phyloP scores from a whole-genome alignment of 805 yeast species.

The Kurtzmaniella cleridarum region DNA sequence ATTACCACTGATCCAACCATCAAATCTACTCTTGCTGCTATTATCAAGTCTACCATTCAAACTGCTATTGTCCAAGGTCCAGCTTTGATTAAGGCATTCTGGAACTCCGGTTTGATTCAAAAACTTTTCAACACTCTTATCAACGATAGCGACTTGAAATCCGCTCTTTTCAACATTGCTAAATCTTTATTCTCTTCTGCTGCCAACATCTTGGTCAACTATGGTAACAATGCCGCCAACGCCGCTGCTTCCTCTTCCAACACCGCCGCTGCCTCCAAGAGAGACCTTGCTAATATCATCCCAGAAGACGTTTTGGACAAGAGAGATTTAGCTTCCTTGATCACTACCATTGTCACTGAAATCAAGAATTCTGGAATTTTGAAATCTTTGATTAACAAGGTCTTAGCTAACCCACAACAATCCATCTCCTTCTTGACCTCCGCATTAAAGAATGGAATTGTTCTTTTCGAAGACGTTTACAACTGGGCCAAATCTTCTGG shows the following conservation, averaged over 20 bases:
- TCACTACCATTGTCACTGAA: constrained; percentile 21
- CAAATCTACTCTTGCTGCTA: constrained; percentile 17
- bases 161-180: constrained; percentile 28
- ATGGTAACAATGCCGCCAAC: constrained; percentile 9
- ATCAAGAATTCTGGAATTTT: constrained; percentile 33
- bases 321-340: constrained; percentile 29
- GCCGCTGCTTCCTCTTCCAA: constrained; percentile 12
- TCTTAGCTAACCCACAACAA: constrained; percentile 31
- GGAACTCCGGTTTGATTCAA: constrained; percentile 35
- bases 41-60: constrained; percentile 26
- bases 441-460: constrained; percentile 29
- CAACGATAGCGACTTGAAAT: constrained; percentile 28
- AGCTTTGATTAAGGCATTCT: constrained; percentile 34
- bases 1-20: constrained; percentile 29
- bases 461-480: constrained; percentile 29
- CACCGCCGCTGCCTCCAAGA: constrained; percentile 8
- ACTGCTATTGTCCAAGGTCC: constrained; percentile 36
- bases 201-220: constrained; percentile 17
- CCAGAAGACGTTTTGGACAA: constrained; percentile 24
- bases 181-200: constrained; percentile 29
- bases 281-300: constrained; percentile 4
- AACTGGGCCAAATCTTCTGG: constrained; percentile 35
- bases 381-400: constrained; percentile 24
- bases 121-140: constrained; percentile 25
- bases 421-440: constrained; percentile 27